Percentiles rank a stretch among this genome's conserved stretches.
These are phyloP conservation scores for Cryomyces minteri DNA, from an alignment of 495 filamentous ascomycete genomes.

Conservation along the genomic window DNA sequence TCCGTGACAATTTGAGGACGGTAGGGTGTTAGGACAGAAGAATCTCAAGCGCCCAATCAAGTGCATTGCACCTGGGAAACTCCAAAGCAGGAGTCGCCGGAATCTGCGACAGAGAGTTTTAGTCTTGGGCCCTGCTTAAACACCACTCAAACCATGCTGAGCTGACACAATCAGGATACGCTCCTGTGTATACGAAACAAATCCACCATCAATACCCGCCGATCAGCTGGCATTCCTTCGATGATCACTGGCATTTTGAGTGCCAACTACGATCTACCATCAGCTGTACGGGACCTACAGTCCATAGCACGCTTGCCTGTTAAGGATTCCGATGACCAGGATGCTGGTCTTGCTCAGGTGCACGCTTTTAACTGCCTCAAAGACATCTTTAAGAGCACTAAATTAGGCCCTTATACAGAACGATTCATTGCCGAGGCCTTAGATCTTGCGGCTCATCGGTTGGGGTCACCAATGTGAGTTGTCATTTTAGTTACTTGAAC, in stretches of 20 bases:
- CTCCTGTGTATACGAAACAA: constrained; percentile 37
- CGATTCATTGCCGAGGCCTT: constrained; percentile 51
- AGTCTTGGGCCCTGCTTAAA: background rate
- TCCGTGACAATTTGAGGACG: too few relatives aligned
- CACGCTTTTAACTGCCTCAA: constrained; percentile 86
- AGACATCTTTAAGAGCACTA: constrained; percentile 66
- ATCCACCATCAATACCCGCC: constrained; percentile 59
- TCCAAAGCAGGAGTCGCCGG: too few relatives aligned
- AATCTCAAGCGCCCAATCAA: background rate
- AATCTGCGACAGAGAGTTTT: too few relatives aligned
- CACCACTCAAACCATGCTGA: background rate
- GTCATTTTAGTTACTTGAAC: too few relatives aligned
- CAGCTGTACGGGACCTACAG: constrained; percentile 33
- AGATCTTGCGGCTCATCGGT: constrained; percentile 50
- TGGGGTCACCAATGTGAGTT: constrained; percentile 43
- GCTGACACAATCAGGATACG: constrained; percentile 2
- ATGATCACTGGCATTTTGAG: constrained; percentile 60
- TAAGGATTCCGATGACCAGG: constrained; percentile 32
- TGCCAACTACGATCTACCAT: constrained; percentile 32
- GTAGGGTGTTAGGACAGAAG: too few relatives aligned
- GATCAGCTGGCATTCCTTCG: constrained; percentile 82
- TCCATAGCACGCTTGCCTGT: constrained; percentile 35
- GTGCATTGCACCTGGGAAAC: background rate
- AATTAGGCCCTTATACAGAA: constrained; percentile 44
- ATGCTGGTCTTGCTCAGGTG: constrained; percentile 53